A percentile compares a stretch with the other conserved stretches of the same genome.
phyloP scores from a whole-genome alignment of 73 alveolate genomes.

The Urostyla sp. region DNA sequence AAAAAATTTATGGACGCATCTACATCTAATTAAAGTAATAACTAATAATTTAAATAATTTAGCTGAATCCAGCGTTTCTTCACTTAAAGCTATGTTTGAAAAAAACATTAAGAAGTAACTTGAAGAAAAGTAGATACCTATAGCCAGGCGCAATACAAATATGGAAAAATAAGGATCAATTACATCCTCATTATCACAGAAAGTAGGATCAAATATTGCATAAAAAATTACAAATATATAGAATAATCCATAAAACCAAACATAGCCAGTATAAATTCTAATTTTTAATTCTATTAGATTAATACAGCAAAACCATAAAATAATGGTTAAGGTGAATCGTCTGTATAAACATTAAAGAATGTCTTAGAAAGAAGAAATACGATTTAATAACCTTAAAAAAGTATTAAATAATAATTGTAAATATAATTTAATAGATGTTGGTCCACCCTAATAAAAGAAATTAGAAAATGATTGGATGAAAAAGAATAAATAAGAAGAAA shows the following conservation, averaged over 20 bases:
- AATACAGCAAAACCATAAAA: background rate
- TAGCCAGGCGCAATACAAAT: too few species aligned
- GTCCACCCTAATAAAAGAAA: conserved; percentile 10
- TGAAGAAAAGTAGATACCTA: too few species aligned
- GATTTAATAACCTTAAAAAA: background rate
- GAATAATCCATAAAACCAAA: background rate
- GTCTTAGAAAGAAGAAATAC: conserved; percentile 4
- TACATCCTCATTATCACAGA: background rate
- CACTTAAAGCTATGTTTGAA: conserved; percentile 33
- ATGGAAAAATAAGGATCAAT: background rate
- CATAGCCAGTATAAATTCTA: background rate
- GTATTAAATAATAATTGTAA: background rate
- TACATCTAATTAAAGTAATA: background rate
- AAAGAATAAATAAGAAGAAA: background rate
- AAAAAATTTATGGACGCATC: conserved; percentile 33
- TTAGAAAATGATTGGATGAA: conserved; percentile 29
- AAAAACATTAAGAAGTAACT: background rate
- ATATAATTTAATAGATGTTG: background rate
- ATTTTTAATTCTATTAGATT: background rate
- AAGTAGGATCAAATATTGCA: background rate
- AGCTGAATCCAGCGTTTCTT: conserved; percentile 1
- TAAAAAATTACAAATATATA: background rate
- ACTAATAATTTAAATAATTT: background rate
- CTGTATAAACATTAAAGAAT: background rate
- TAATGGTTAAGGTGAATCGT: background rate